Conservation (phyloP, 768 basidiomycete species). For the Harrya chromipes region DNA sequence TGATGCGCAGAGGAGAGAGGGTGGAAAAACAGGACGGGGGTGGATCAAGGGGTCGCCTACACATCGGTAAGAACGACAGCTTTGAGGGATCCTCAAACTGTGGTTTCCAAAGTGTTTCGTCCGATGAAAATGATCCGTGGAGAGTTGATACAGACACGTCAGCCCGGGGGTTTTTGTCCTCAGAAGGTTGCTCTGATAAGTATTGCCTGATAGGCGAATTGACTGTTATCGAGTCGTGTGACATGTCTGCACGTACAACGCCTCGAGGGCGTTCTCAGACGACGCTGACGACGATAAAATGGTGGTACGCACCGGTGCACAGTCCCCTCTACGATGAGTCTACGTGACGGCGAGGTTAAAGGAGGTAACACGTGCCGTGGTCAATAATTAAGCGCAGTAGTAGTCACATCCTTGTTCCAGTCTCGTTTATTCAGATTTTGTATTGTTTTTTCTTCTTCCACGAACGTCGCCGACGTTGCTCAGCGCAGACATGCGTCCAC, state of each 20-base stretch:
- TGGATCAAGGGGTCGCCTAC: conserved; percentile 28
- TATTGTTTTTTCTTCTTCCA: background rate
- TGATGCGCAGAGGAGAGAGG: conserved; percentile 25
- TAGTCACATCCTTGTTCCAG: background rate
- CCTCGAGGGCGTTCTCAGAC: background rate
- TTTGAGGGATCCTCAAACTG: conserved; percentile 23
- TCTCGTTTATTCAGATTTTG: background rate
- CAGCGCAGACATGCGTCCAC: conserved; percentile 46
- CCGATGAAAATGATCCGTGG: background rate
- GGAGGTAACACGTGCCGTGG: conserved; percentile 12
- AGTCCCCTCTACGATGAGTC: too few relatives aligned
- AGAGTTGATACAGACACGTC: too few relatives aligned
- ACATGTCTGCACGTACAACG: conserved; percentile 7
- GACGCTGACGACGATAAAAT: background rate
- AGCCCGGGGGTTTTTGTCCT: background rate
- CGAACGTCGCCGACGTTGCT: conserved; percentile 1
- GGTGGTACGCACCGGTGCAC: background rate
- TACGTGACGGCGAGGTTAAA: conserved; percentile 2
- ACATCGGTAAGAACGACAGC: background rate
- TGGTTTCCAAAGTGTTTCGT: conserved; percentile 29
- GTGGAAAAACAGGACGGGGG: conserved; percentile 30
- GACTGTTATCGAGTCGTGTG: background rate
- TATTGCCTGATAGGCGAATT: background rate
- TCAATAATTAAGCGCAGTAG: background rate
- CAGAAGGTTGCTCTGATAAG: background rate